Base-by-base conservation (phyloP, 148 eudicot species). In the Diospyros lotus region DNA sequence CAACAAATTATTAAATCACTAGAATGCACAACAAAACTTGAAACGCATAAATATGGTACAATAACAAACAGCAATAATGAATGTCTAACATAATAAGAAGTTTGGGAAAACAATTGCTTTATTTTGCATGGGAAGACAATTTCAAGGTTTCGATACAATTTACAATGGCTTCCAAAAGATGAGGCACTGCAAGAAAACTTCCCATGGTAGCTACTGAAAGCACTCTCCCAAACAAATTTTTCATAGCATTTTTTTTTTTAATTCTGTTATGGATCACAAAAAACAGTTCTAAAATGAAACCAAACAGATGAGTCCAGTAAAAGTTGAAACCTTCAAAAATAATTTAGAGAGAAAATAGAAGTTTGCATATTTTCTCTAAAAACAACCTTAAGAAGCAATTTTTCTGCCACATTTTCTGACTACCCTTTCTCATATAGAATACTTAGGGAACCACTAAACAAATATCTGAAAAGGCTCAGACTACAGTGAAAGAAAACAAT, bases 1-100 rank as follows among this genome's bases (percentile, higher is more conserved):
- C 82, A 69, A 69, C 63, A 56, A 75, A 64, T 67, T 48, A 58
- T 64, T 43, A 70, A 62, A 52, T 64, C 38, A 8, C 17, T 41
- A 50, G 43, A 39, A 41, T 38, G 13, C 50, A 62, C 43, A 44
- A 61, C 41, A 43, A 17, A 61, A 38, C 8, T 4, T 50, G 5
- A n/a, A 39, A 73, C 14, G 4, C 54, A 46, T 14, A 61, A 45
- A 50, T 14, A 73, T 48, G 67, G 58, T 43, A 63, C 11, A 1
- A 51, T 3, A 52, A 73, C 15, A 74, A 73, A 28, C 5, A 51
- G 40, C 46, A 6, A 39, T 44, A 4, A 52, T 38, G n/a, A 69
- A 11, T 13, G n/a, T 11, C 40, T 13, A 14, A 12, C 17, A 8
- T n/a, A 28, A 28, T 28, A 28, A 28, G 28, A 28, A 28, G 28